Evolutionary conservation across 1,284 basidiomycete species (phyloP).

Genomic region (Ustilago nuda): DNA sequence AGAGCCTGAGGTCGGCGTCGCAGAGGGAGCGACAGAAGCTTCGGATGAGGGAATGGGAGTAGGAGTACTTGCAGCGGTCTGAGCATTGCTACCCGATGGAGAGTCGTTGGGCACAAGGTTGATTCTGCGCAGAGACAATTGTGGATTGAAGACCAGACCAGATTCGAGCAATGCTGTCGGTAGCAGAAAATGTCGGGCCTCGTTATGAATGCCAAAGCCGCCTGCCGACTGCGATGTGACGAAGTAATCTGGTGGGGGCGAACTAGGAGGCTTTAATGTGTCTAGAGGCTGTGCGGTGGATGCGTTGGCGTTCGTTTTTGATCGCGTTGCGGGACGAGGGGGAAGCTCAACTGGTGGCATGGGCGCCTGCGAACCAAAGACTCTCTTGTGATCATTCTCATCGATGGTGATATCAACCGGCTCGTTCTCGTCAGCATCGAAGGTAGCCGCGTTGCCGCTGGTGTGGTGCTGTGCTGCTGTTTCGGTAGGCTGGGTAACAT

Average conservation of each 20-base stretch:
- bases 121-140: slow-evolving; percentile 24
- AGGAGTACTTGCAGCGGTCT: background rate
- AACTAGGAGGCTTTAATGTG: slow-evolving; percentile 2
- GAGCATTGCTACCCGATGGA: background rate
- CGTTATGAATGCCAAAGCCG: background rate
- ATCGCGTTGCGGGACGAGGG: slow-evolving; percentile 5
- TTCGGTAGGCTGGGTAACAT: slow-evolving; percentile 27
- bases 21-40: background rate
- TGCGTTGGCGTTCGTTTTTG: background rate
- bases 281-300: slow-evolving; percentile 2
- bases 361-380: slow-evolving; percentile 22
- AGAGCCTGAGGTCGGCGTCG: background rate
- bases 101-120: slow-evolving; percentile 9
- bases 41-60: background rate
- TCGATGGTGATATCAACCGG: slow-evolving; percentile 50
- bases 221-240: background rate
- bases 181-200: slow-evolving; percentile 21
- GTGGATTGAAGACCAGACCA: slow-evolving; percentile 44
- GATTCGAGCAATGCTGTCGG: slow-evolving; percentile 43
- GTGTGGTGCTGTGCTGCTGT: slow-evolving; percentile 2
- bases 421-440: slow-evolving; percentile 9
- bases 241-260: slow-evolving; percentile 26
- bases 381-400: slow-evolving; percentile 39
- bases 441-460: background rate
- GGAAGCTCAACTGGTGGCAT: slow-evolving; percentile 16